phyloP scores from a whole-genome alignment of 2,329 filamentous ascomycete species.

The Aspergillus transmontanensis region DNA sequence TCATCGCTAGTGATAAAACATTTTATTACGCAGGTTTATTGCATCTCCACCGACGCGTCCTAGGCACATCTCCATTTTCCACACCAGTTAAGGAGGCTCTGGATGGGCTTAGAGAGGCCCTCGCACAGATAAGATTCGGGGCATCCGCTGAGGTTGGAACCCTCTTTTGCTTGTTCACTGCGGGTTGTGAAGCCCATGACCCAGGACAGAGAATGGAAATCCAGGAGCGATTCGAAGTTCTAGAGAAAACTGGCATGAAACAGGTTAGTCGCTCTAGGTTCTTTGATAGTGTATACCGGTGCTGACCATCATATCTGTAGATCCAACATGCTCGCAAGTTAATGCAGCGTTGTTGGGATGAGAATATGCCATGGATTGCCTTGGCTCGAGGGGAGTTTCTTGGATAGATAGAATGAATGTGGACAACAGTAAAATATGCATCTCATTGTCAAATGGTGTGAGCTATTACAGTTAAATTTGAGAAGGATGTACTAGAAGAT shows the following conservation, averaged over 20 bases:
- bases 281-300: background rate
- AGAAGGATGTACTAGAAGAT: no score
- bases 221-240: constrained; percentile 64
- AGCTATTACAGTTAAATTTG: background rate
- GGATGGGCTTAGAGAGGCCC: constrained; percentile 62
- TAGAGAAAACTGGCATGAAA: constrained; percentile 75
- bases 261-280: constrained; percentile 56
- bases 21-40: constrained; percentile 80
- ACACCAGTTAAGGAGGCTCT: constrained; percentile 66
- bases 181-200: constrained; percentile 71
- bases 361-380: constrained; percentile 41
- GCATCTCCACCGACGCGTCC: constrained; percentile 72
- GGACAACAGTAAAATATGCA: background rate
- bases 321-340: constrained; percentile 44
- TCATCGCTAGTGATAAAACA: constrained; percentile 71
- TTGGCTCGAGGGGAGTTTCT: constrained; percentile 44
- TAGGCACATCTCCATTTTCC: constrained; percentile 62
- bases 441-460: background rate
- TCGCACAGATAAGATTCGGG: constrained; percentile 65
- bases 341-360: constrained; percentile 45
- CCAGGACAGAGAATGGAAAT: constrained; percentile 61
- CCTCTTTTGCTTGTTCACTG: constrained; percentile 80
- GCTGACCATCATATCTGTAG: constrained; percentile 20
- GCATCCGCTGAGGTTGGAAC: constrained; percentile 74
- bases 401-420: constrained; percentile 21